Conservation (phyloP, 805 yeast genomes). For the Saturnispora zaruensis region DNA sequence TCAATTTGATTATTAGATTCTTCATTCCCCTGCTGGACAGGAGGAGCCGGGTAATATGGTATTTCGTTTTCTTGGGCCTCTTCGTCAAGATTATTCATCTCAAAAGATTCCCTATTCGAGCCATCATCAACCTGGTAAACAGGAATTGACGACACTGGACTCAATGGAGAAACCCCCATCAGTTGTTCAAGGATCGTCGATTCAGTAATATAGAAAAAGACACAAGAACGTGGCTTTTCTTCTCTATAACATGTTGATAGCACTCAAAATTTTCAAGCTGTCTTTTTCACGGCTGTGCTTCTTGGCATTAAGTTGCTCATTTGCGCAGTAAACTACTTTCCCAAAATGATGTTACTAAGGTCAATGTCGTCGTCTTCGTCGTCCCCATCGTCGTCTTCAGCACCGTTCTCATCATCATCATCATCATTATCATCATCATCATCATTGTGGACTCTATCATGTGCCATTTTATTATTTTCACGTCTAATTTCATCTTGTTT, state of each 20-base stretch:
- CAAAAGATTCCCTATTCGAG: not conserved
- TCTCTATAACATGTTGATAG: not conserved
- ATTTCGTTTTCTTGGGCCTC: not conserved
- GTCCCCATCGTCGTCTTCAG: constrained; percentile 1
- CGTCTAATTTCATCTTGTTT: not conserved
- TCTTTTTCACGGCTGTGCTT: not conserved
- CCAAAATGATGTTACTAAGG: constrained; percentile 7
- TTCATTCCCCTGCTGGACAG: not conserved
- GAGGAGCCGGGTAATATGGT: not conserved
- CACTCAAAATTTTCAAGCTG: not conserved
- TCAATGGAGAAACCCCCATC: not conserved
- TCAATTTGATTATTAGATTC: not conserved
- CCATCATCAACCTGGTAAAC: not conserved
- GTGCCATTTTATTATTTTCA: not conserved
- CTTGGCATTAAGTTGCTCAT: not conserved
- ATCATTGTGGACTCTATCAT: not conserved
- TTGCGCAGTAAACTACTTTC: constrained; percentile 2
- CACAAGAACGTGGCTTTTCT: not conserved
- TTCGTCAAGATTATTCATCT: not conserved
- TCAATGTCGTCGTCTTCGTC: not conserved
- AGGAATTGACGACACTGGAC: not conserved
- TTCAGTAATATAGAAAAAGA: not conserved
- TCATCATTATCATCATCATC: constrained; percentile 6
- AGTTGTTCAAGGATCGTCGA: not conserved
- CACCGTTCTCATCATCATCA: not conserved